Conservation (phyloP, 148 eudicot genomes). For the Diospyros lotus region DNA sequence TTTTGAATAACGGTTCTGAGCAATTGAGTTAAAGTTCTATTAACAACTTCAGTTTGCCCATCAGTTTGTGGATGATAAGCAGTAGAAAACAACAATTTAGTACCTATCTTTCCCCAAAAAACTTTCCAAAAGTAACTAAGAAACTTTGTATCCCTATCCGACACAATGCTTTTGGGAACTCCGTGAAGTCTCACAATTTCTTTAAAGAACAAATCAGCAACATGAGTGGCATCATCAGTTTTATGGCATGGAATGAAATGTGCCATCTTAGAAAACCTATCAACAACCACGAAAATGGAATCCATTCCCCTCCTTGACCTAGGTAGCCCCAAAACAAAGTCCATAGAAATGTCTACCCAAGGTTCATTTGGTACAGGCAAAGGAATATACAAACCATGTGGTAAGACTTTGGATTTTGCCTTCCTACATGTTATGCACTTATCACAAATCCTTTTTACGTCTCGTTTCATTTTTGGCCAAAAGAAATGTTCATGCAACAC, state of each 20-base stretch:
- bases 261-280: background rate
- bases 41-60: background rate
- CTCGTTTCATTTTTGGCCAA: conserved; percentile 11
- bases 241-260: background rate
- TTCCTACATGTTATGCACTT: background rate
- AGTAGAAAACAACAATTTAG: conserved; percentile 11
- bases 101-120: conserved; percentile 9
- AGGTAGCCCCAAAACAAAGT: conserved; percentile 1
- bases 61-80: background rate
- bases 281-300: background rate
- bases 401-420: background rate
- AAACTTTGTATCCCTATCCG: background rate
- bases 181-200: background rate
- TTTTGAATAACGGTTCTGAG: too few species aligned
- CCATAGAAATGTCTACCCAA: conserved; percentile 4
- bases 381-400: background rate
- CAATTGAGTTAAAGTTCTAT: background rate
- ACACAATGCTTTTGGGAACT: background rate
- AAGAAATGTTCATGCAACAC: conserved; percentile 9
- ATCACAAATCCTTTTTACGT: background rate
- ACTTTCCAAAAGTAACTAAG: background rate
- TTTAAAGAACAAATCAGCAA: background rate
- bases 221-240: background rate
- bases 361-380: background rate
- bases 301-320: background rate